phyloP scores from a whole-genome alignment of 371 early-diverging fungal species.

The Mortierella sp. region DNA sequence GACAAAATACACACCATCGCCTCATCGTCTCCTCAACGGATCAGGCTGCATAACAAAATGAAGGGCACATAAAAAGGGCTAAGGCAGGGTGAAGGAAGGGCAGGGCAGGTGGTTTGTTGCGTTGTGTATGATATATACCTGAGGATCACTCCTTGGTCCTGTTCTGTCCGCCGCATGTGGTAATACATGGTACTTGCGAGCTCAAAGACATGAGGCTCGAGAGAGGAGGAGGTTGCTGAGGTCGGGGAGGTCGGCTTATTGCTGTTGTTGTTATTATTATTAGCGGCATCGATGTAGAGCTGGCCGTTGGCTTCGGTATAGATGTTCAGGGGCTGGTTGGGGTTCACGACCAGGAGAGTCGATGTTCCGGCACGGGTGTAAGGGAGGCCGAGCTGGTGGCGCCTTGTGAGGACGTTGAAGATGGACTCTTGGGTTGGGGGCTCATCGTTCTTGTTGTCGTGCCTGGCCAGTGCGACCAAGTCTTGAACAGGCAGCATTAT shows the following conservation, averaged over 20 bases:
- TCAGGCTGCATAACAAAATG: background rate
- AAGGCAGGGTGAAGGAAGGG: background rate
- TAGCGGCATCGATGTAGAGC: constrained; percentile 25
- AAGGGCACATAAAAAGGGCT: background rate
- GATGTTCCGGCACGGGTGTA: constrained; percentile 73
- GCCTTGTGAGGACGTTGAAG: constrained; percentile 65
- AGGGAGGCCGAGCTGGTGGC: constrained; percentile 67
- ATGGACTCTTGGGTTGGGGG: constrained; percentile 71
- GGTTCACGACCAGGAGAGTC: constrained; percentile 72
- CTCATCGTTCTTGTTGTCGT: constrained; percentile 42
- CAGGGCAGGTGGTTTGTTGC: background rate
- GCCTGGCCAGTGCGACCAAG: constrained; percentile 52
- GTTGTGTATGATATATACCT: constrained; percentile 61
- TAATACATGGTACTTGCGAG: constrained; percentile 73
- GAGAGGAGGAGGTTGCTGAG: constrained; percentile 9
- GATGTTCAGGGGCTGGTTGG: constrained; percentile 64
- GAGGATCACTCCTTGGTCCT: constrained; percentile 82
- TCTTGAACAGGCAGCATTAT: constrained; percentile 48
- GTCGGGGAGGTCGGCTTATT: background rate
- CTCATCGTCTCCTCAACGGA: background rate
- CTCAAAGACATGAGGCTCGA: constrained; percentile 70
- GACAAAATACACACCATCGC: background rate
- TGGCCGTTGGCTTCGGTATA: constrained; percentile 66
- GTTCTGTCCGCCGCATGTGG: constrained; percentile 86
- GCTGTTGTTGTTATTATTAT: constrained; percentile 12